Evolutionary conservation across 2,329 filamentous ascomycete species (phyloP), one percentile per base, ranked within the genome.

Genomic region (Zalaria obscura): DNA sequence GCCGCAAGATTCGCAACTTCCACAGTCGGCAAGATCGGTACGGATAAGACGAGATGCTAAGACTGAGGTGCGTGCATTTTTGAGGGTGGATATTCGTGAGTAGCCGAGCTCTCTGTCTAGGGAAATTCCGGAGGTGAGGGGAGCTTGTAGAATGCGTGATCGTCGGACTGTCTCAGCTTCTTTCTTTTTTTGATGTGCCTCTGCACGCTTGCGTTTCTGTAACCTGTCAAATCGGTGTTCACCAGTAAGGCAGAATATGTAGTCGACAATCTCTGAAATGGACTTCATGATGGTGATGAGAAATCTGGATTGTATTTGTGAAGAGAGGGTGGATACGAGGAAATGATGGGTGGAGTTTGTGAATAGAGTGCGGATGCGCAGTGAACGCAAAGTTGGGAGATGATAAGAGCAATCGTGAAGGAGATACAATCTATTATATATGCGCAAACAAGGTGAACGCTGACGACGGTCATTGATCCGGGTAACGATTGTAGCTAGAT

Each of bases 171-270:
- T 46, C 32, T 45, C 41, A 3, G 18, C 35, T 10, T 40, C 28
- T 5, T 43, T 36, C 5, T 48, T 46, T 26, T 40, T 27, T 18
- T 35, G 27, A 9, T 36, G 18, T 3, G 32, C 37, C 3, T 35
- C 28, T 10, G 40, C n/a, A 25, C 40, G 11, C 10, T 44, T 46
- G 27, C 42, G 41, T 26, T 44, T 47, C 45, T 47, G 39, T n/a
- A 6, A 7, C 8, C 7, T 32, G 29, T 7, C 18, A 18, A 18
- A 18, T 18, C 18, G 18, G 18, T 18, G 18, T 18, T 18, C 18
- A 18, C 18, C 18, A 18, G 18, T 18, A 18, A 18, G 18, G 18
- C 18, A 18, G 18, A 18, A 18, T 18, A 18, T 18, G 18, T 18
- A 18, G 18, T 18, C 18, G 18, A 18, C 18, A 18, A 18, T 18